These are phyloP conservation scores for Albizia julibrissin DNA, from an alignment of 306 rosid genomes.

Conservation along the genomic window DNA sequence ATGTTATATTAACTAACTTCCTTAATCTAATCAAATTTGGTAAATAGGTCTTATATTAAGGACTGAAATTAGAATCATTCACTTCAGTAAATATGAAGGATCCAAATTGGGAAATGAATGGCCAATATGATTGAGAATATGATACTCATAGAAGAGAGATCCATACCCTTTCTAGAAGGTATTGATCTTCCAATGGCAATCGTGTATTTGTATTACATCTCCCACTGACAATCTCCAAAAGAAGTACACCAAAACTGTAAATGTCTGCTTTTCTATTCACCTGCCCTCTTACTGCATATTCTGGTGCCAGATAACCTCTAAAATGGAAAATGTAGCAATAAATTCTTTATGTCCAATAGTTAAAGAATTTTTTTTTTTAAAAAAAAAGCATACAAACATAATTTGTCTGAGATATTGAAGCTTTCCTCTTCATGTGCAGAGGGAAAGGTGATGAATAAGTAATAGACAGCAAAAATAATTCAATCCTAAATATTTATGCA, in stretches of 20 bases:
- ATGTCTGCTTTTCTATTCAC: constrained; percentile 85
- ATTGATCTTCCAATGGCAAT: constrained; percentile 74
- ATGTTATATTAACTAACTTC: too few species aligned
- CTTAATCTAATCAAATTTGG: too few species aligned
- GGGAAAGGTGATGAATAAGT: not conserved
- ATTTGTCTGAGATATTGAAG: constrained; percentile 17
- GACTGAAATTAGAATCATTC: not conserved
- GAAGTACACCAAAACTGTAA: constrained; percentile 91
- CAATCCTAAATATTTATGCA: not conserved
- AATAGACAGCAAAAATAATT: not conserved
- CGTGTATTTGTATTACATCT: constrained; percentile 74
- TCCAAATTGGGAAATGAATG: not conserved
- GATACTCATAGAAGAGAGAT: constrained; percentile 21
- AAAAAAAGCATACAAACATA: not conserved
- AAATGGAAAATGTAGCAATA: constrained; percentile 33
- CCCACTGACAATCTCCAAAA: constrained; percentile 85
- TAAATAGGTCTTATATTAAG: too few species aligned
- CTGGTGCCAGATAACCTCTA: constrained; percentile 98
- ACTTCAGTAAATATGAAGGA: not conserved
- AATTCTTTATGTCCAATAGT: constrained; percentile 11
- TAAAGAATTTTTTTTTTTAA: not conserved
- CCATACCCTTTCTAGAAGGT: constrained; percentile 84
- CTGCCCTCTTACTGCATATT: constrained; percentile 85
- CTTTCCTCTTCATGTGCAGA: constrained; percentile 11
- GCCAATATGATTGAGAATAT: not conserved